Evolutionary conservation across 108 stramenopile genomes (phyloP).

Genomic region (Cyclotella kingstonii): DNA sequence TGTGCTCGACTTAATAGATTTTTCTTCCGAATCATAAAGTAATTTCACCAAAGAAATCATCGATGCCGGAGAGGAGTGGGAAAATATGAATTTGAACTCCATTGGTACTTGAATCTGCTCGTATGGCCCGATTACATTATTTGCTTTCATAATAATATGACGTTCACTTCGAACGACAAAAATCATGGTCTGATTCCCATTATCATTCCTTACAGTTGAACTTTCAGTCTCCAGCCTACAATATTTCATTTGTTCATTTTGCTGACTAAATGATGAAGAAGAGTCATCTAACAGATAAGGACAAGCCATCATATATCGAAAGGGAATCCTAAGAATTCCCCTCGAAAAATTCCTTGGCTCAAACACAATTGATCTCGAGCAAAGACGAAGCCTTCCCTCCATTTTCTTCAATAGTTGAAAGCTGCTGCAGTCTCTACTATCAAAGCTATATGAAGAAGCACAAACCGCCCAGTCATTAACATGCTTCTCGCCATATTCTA

Average conservation of each 20-base stretch:
- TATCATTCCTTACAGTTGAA: too few species aligned
- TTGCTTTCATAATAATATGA: constrained; percentile 58
- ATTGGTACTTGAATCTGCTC: constrained; percentile 40
- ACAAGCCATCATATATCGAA: constrained; percentile 50
- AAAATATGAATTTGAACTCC: constrained; percentile 63
- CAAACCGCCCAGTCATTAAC: constrained; percentile 80
- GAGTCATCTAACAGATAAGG: constrained; percentile 41
- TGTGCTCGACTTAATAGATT: not conserved
- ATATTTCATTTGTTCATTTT: too few species aligned
- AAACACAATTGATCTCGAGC: constrained; percentile 72
- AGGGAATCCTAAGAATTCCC: constrained; percentile 69
- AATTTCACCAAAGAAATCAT: constrained; percentile 51
- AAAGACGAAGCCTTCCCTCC: constrained; percentile 73
- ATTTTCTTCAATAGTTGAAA: constrained; percentile 54
- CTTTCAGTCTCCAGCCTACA: not conserved
- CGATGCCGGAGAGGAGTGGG: constrained; percentile 65
- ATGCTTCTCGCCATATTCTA: constrained; percentile 80
- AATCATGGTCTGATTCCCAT: constrained; percentile 5
- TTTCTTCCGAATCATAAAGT: constrained; percentile 42
- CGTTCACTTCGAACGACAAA: constrained; percentile 39
- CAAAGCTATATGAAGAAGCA: constrained; percentile 41
- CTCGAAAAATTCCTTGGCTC: constrained; percentile 71
- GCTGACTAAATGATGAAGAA: too few species aligned
- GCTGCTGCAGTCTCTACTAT: not conserved
- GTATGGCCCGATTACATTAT: constrained; percentile 63